Percentiles rank a stretch among this genome's conserved stretches.
phyloP scores from a whole-genome alignment of 2,329 filamentous ascomycete species.

The Cladosporium sp. region DNA sequence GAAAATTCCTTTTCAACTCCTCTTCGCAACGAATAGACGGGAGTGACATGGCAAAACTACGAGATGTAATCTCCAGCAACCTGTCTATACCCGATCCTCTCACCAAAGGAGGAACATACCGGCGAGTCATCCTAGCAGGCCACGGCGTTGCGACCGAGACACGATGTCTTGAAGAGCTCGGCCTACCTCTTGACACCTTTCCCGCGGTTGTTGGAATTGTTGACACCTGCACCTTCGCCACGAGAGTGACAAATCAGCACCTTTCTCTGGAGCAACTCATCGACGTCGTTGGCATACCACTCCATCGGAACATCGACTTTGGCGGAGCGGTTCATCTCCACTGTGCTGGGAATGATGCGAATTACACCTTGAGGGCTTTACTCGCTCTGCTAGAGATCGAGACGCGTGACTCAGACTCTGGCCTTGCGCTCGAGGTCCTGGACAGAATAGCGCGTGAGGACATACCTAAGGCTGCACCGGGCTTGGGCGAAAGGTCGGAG shows the following conservation, averaged over 20 bases:
- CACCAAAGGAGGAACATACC: background rate
- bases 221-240: background rate
- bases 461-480: background rate
- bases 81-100: background rate
- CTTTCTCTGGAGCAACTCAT: background rate
- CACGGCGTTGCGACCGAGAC: conserved; percentile 1
- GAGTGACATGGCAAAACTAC: background rate
- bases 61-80: background rate
- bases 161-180: background rate
- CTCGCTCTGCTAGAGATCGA: background rate
- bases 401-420: background rate
- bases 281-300: background rate
- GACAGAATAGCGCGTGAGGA: background rate
- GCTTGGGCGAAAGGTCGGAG: background rate
- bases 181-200: conserved; percentile 1
- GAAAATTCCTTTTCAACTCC: background rate
- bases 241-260: background rate
- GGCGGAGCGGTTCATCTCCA: background rate
- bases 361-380: background rate
- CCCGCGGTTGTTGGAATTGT: background rate
- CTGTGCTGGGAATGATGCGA: background rate
- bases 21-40: background rate
- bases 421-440: background rate
- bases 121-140: background rate
- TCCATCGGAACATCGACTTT: background rate